Conservation (phyloP, 768 basidiomycete genomes). For the Serendipita vermifera region DNA sequence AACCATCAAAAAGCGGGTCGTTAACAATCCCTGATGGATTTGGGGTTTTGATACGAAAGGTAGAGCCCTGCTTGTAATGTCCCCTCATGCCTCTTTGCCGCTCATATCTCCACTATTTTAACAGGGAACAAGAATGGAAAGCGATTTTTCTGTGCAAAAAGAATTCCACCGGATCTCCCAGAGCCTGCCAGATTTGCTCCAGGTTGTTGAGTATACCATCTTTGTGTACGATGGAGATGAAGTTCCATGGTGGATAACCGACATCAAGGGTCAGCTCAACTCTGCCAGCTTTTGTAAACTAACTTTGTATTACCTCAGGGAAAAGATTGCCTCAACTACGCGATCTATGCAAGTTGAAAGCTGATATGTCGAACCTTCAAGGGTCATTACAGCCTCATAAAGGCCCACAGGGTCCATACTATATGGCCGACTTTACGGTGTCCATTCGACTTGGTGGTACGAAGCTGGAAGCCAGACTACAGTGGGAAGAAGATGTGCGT, state of each 20-base stretch:
- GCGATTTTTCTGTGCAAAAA: neutral
- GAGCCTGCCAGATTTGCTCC: neutral
- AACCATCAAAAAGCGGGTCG: neutral
- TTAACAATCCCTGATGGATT: neutral
- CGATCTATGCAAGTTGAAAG: neutral
- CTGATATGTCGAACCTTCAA: neutral
- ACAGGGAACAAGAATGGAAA: neutral
- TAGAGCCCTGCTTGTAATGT: neutral
- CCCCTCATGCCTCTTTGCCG: neutral
- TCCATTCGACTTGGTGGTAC: neutral
- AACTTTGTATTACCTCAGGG: neutral
- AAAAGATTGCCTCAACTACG: neutral
- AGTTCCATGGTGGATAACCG: neutral
- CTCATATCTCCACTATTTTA: no score
- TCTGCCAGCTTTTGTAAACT: neutral
- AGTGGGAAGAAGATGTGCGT: constrained; percentile 8
- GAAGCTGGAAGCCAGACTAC: neutral
- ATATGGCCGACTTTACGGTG: neutral
- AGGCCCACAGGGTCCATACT: neutral
- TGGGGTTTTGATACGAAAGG: neutral
- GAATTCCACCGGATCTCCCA: neutral
- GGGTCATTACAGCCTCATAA: neutral
- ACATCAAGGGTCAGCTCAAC: neutral
- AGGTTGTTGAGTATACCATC: no score
- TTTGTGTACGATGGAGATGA: neutral